Percentiles rank a stretch among this genome's conserved stretches.
These are phyloP conservation scores for Brassica cretica DNA, from an alignment of 345 rosid genomes.

Conservation along the genomic window DNA sequence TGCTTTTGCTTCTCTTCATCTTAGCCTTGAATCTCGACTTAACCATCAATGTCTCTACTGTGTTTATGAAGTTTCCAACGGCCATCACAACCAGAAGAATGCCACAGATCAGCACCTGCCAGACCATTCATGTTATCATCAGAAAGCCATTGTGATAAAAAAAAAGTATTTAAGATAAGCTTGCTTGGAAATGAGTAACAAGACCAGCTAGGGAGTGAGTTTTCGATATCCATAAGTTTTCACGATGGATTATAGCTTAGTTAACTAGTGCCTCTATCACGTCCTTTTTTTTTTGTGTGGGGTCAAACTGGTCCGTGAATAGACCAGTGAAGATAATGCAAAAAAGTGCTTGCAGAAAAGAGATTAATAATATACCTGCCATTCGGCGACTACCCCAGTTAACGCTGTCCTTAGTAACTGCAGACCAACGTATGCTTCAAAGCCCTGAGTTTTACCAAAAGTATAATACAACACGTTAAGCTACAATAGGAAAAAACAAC, in stretches of 20 bases:
- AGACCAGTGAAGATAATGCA: neutral
- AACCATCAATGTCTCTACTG: conserved; percentile 72
- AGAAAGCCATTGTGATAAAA: neutral
- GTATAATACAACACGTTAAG: conserved; percentile 9
- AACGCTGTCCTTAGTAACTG: conserved; percentile 82
- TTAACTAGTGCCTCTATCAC: conserved; percentile 1
- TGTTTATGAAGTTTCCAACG: conserved; percentile 82
- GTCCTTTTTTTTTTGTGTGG: neutral
- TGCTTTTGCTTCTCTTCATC: conserved; percentile 92
- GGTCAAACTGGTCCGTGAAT: neutral
- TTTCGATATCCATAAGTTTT: neutral
- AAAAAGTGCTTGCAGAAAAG: conserved; percentile 13
- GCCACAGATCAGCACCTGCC: conserved; percentile 84
- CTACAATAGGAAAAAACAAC: neutral
- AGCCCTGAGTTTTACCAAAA: conserved; percentile 55
- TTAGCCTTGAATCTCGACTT: conserved; percentile 96
- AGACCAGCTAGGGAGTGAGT: neutral
- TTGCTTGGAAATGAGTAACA: conserved; percentile 2
- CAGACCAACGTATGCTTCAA: conserved; percentile 91
- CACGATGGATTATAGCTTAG: neutral
- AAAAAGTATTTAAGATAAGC: neutral
- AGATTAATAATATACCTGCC: conserved; percentile 64
- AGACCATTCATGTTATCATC: conserved; percentile 7
- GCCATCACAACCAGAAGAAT: conserved; percentile 89
- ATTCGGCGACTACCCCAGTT: conserved; percentile 71